A percentile compares a stretch with the other conserved stretches of the same genome.
These are phyloP conservation scores for Cadophora luteo-olivacea DNA, from an alignment of 2,329 filamentous ascomycete genomes.

Conservation along the genomic window DNA sequence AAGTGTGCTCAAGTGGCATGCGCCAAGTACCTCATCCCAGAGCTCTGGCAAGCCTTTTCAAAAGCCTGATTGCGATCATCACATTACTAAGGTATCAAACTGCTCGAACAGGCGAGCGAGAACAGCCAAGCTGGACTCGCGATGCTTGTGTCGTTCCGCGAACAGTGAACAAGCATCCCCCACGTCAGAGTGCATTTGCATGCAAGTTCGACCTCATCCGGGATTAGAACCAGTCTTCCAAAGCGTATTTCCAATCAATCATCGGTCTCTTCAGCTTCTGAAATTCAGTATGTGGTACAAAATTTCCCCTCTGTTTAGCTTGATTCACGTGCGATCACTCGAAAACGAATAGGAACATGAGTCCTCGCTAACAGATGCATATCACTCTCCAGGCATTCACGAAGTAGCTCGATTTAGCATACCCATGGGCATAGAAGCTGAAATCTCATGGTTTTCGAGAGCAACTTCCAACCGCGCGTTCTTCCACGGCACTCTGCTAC, in stretches of 20 bases:
- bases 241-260: background rate
- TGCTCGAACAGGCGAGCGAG: background rate
- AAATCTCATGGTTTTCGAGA: constrained; percentile 12
- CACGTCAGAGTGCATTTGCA: background rate
- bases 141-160: background rate
- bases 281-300: constrained; percentile 10
- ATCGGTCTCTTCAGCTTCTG: constrained; percentile 13
- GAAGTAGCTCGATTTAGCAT: constrained; percentile 12
- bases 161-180: background rate
- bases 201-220: background rate
- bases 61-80: background rate
- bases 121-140: background rate
- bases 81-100: background rate
- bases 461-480: constrained; percentile 15
- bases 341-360: no score
- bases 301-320: no score
- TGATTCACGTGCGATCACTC: no score
- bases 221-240: background rate
- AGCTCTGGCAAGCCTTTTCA: background rate
- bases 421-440: constrained; percentile 12
- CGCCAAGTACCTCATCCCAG: background rate
- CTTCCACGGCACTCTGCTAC: constrained; percentile 16
- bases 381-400: background rate
- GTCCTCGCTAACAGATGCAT: background rate
- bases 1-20: background rate